These are phyloP conservation scores for Candida montana DNA, from an alignment of 805 yeast species.

Conservation along the genomic window DNA sequence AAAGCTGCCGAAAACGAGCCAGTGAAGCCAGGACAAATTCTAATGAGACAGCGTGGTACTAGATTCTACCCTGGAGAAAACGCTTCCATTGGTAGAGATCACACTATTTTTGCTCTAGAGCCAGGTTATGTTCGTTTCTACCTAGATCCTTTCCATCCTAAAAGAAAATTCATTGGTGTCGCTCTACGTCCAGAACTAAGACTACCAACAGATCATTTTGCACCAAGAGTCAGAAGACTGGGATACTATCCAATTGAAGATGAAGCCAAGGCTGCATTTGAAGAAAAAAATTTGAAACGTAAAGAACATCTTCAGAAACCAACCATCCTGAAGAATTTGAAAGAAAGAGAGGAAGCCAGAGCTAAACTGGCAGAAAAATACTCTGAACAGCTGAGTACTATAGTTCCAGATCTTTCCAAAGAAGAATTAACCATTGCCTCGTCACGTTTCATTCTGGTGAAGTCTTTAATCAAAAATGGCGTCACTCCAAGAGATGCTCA, in stretches of 20 bases:
- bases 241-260: conserved; percentile 59
- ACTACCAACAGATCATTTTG: conserved; percentile 87
- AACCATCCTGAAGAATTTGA: conserved; percentile 36
- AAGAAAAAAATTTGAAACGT: conserved; percentile 58
- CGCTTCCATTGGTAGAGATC: conserved; percentile 86
- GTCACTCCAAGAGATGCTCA: conserved; percentile 49
- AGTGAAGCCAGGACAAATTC: conserved; percentile 79
- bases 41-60: conserved; percentile 94
- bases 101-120: conserved; percentile 83
- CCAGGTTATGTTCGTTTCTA: conserved; percentile 93
- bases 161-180: conserved; percentile 84
- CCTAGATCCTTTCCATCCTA: conserved; percentile 93
- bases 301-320: conserved; percentile 59
- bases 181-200: conserved; percentile 58
- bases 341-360: conserved; percentile 39
- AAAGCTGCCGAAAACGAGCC: conserved; percentile 72
- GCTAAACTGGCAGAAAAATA: conserved; percentile 27
- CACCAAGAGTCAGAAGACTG: conserved; percentile 81
- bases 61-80: conserved; percentile 93
- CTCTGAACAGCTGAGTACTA: conserved; percentile 25
- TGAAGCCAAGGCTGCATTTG: conserved; percentile 46
- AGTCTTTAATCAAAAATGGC: conserved; percentile 57
- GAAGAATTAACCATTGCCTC: conserved; percentile 35
- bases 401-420: conserved; percentile 24
- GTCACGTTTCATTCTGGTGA: conserved; percentile 48